Base-by-base conservation (phyloP, 2,329 filamentous ascomycete species). In the Cordyceps tenuipes region DNA sequence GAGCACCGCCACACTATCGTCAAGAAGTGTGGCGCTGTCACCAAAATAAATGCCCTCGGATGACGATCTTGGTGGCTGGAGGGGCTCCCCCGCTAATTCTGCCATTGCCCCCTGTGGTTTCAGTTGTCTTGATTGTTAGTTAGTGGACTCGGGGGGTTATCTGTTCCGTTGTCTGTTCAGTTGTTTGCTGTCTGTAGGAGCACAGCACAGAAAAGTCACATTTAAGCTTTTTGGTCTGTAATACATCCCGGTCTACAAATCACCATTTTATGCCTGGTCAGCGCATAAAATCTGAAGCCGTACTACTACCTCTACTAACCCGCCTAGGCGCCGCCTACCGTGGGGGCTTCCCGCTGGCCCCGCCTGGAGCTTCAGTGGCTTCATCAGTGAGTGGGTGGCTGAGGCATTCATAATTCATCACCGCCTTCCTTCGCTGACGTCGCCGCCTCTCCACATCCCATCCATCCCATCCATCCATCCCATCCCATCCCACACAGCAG, bases 401-500 rank as follows among this genome's bases (percentile, higher is more conserved):
- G 53, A 61, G 52, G 59, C 59, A 61, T 23, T 23, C 23, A 23
- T 23, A 2, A 23, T 23, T 23, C 23, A 23, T 61, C 59, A 61
- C 59, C 59, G 59, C 59, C 59, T 61, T 61, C 59, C 59, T 21
- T 57, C 59, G 53, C 59, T 61, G 59, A 61, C 59, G 59, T 61
- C 59, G 59, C 39, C 59, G 48, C 53, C 59, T 61, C 59, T 61
- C 59, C 59, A 57, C 59, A 49, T 56, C 59, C 59, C 52, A 47
- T 23, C 23, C 23, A 23, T 23, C 23, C 23, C 23, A 23, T 23
- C 23, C 23, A 23, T 23, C 23, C 23, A 23, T 23, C 23, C 23
- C 23, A 23, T 23, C 23, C 23, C 23, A 23, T 23, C 23, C 23
- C 23, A 23, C 23, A 23, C 23, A 23, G 23, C 23, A 4, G 23